These are phyloP conservation scores for Cystobasidium slooffiae DNA, from an alignment of 1,284 basidiomycete genomes.

Conservation along the genomic window DNA sequence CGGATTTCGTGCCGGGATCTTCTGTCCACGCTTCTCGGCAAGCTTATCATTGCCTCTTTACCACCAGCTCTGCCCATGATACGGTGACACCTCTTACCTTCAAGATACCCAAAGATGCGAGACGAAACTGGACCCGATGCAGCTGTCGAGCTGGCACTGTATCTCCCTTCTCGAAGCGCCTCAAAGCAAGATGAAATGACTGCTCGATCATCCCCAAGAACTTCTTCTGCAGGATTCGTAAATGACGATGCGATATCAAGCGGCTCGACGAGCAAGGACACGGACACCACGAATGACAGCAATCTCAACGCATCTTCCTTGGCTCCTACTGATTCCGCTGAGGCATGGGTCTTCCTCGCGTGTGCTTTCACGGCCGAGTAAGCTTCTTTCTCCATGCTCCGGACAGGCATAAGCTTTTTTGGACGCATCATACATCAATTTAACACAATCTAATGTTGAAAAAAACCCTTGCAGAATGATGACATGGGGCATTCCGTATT, in stretches of 20 bases:
- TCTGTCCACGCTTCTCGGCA: too few relatives aligned
- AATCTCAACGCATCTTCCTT: neutral
- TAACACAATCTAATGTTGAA: too few relatives aligned
- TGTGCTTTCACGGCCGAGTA: constrained; percentile 4
- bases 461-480: neutral
- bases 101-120: neutral
- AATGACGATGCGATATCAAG: neutral
- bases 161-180: neutral
- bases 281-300: too few relatives aligned
- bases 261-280: neutral
- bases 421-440: too few relatives aligned
- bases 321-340: constrained; percentile 13
- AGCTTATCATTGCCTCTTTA: too few relatives aligned
- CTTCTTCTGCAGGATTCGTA: too few relatives aligned
- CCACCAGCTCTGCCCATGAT: too few relatives aligned
- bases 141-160: neutral
- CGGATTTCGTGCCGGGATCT: too few relatives aligned
- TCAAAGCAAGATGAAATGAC: neutral
- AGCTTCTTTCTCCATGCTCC: neutral
- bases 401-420: too few relatives aligned
- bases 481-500: constrained; percentile 11
- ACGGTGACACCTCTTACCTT: neutral
- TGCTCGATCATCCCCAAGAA: neutral
- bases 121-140: neutral
- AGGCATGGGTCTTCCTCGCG: constrained; percentile 24